Base-by-base conservation (phyloP, 2,329 filamentous ascomycete genomes). In the Aschersonia sp. region DNA sequence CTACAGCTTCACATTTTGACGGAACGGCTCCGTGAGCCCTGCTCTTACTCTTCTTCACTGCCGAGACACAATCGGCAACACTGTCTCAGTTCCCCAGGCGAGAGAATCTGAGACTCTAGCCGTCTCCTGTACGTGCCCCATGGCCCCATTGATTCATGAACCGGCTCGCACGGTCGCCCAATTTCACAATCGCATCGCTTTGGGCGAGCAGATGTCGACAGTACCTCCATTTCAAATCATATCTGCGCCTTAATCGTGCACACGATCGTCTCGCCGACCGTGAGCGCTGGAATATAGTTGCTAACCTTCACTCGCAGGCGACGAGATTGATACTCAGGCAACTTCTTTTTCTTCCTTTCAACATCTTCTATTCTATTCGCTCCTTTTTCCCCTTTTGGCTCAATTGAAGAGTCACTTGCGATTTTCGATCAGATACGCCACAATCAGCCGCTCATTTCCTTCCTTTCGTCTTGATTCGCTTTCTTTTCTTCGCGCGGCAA, bases 41-140 rank as follows among this genome's bases (percentile, higher is more conserved):
- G 12, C 37, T 48, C 43, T 43, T 43, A 40, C 31, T 43, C 44
- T 46, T 45, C 6, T 22, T 14, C 37, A 31, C 22, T 4, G 42
- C 30, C 42, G 40, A 30, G 22, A 32, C 40, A 29, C 30, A 31
- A 11, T 45, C 39, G 30, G 42, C 44, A 45, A 43, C 29, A 12
- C 31, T 41, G 29, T 45, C 44, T 42, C 39, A 40, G 10, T 10
- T 33, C 32, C 46, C 22, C 35, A 14, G 8, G 40, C 40, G 43
- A 12, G 33, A 6, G 43, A 30, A 44, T 46, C 43, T 43, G 47
- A 51, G 44, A 47, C 42, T 30, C 30, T 39, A 44, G 31, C 10
- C 39, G 41, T 49, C 42, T 48, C 44, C 12, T 41, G 49, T 50
- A 50, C 30, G 47, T 49, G 32, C 39, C 31, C 32, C 44, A 44